Base-by-base conservation (phyloP, 805 yeast species). In the Suhomyces emberorum region DNA sequence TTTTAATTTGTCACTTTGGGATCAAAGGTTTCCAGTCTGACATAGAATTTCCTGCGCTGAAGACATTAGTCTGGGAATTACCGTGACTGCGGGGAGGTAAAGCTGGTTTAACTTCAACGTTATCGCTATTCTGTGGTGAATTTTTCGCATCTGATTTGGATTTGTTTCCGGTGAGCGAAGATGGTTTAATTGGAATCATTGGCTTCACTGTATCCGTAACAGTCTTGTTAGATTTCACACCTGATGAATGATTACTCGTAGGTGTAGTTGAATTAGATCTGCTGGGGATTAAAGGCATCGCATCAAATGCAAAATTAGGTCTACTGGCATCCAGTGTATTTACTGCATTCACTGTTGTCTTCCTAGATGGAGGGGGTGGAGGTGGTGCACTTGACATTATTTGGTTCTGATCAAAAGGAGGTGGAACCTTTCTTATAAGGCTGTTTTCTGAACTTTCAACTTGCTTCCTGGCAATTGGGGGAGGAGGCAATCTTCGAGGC, bases 1-100 rank as follows among this genome's bases (percentile, higher is more conserved):
- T n/a, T n/a, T n/a, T n/a, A n/a, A n/a, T n/a, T n/a, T n/a, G n/a
- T n/a, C n/a, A 72, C 46, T 70, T 72, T 5, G 79, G 79, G 15
- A 69, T 60, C 33, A 73, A 54, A 4, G 79, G 78, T 34, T 69
- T 70, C 79, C 79, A 74, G 17, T 72, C 71, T 5, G 73, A 64
- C 67, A 72, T 58, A 2, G 59, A 30, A n/a, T n/a, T n/a, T n/a
- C n/a, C n/a, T n/a, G n/a, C n/a, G n/a, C n/a, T n/a, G n/a, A n/a
- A n/a, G n/a, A n/a, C n/a, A n/a, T n/a, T n/a, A n/a, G n/a, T n/a
- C n/a, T n/a, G n/a, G n/a, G n/a, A n/a, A n/a, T n/a, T n/a, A n/a
- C n/a, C n/a, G n/a, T n/a, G n/a, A n/a, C n/a, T n/a, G n/a, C n/a
- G n/a, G n/a, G n/a, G n/a, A n/a, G n/a, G n/a, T n/a, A n/a, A n/a